Evolutionary conservation across 257 asterid genomes (phyloP), one percentile per base, ranked within the genome.

Genomic region (Thymus mandschuricus): DNA sequence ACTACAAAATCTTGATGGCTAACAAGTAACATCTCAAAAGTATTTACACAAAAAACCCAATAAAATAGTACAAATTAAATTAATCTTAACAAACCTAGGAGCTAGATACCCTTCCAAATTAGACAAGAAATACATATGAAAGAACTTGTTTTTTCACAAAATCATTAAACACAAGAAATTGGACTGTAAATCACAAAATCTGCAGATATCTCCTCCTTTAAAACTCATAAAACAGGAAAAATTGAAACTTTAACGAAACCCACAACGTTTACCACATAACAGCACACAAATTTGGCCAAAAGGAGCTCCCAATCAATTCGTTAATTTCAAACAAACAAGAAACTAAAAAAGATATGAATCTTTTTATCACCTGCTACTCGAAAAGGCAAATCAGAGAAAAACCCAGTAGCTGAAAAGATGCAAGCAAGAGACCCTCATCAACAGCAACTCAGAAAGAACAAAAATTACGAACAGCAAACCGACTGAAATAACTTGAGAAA

Each of bases 351-450:
- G 40, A 7, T 2, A 40, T 15, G 41, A 33, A n/a, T 31, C 12
- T 69, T 45, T 21, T 55, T 8, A 64, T 31, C 64, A n/a, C 13
- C 27, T 59, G 5, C 1, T 10, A 64, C 40, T 10, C 40, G 41
- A 11, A 60, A 35, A 60, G 27, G 60, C 45, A 54, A 52, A 66
- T 11, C 11, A 40, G 38, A 45, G 68, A 65, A 45, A 15, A 44
- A 43, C 76, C 76, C 72, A 70, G 68, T 60, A 75, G 48, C 75
- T 54, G 45, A 60, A 58, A 64, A 38, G 45, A 30, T 58, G 72
- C 72, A 55, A 60, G 38, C 11, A 15, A 46, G 4, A 58, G 21
- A 12, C 11, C 44, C 33, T 29, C 33, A 70, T 21, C 60, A 43
- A 13, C 27, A 49, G 57, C 5, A 52, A 49, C 60, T 9, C 11